Evolutionary conservation across 306 rosid genomes (phyloP).

Genomic region (Trifolium subterraneum): DNA sequence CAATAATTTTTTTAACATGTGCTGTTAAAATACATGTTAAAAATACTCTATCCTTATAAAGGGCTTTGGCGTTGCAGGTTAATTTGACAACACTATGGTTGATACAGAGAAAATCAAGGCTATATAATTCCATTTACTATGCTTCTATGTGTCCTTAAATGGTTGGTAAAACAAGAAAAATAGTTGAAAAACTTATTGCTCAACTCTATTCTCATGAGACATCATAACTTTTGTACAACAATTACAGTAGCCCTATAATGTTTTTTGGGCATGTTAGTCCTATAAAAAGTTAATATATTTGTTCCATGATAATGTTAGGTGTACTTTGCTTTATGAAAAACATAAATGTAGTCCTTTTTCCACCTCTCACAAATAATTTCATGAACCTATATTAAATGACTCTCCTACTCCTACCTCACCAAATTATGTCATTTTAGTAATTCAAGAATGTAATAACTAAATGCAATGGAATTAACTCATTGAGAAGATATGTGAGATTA

Average conservation of each 20-base stretch:
- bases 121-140: constrained; percentile 6
- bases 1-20: too few species aligned
- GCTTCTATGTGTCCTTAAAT: not conserved
- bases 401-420: not conserved
- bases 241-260: not conserved
- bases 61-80: too few species aligned
- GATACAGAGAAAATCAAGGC: too few species aligned
- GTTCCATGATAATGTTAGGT: not conserved
- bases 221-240: not conserved
- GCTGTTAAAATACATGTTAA: too few species aligned
- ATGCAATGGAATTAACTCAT: not conserved
- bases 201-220: not conserved
- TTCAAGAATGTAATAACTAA: not conserved
- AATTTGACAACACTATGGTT: too few species aligned
- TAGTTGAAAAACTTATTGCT: constrained; percentile 3
- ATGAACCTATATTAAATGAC: not conserved
- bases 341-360: not conserved
- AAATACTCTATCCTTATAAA: too few species aligned
- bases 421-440: not conserved
- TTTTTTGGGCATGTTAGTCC: not conserved
- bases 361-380: not conserved
- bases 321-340: not conserved
- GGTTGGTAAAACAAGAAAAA: not conserved
- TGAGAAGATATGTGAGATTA: not conserved
- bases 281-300: not conserved